Evolutionary conservation across 805 yeast species (phyloP), one percentile per base, ranked within the genome.

Genomic region (Yamadazyma sp.): DNA sequence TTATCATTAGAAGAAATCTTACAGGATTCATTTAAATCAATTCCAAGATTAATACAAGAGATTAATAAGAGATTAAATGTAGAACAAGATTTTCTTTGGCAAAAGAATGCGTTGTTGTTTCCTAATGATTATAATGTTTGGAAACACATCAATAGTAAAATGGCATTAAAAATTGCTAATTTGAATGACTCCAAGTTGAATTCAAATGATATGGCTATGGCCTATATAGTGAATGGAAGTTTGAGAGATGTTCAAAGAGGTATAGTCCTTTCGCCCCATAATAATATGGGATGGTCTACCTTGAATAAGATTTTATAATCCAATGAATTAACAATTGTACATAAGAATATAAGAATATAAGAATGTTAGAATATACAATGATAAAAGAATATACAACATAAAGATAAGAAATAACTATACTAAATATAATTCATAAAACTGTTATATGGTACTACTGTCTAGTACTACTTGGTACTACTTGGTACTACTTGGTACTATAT

Each of bases 91-190:
- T 26, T 4, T 15, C 51, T 67, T 2, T 82, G 91, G 84, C 85
- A 82, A 52, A 73, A 81, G 47, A 71, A 78, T 8, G 87, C 91
- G 0, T 62, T 82, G 42, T 61, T 84, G 48, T 82, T 85, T 62
- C 97, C 97, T 1, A 70, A 73, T 24, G 84, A 82, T 46, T 66
- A 68, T 38, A 60, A 63, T 11, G 70, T 84, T 4, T 91, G 98
- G 98, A 66, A 63, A 20, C 62, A 73, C n/a, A 56, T 89, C 24
- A 75, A 76, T 50, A 54, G 60, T 17, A 64, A 62, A 33, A 70
- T 80, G 52, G 79, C 88, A 0, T 58, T 82, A 27, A 65, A 75
- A 32, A 69, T 86, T 7, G 82, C 87, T 2, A 52, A 70, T 8
- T 62, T 69, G 17, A 67, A 71, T 0, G 76, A 69, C 28, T 66